Percentiles rank a stretch among this genome's conserved stretches.
phyloP scores from a whole-genome alignment of 73 alveolate species.

The Vitrella brassicaformis region DNA sequence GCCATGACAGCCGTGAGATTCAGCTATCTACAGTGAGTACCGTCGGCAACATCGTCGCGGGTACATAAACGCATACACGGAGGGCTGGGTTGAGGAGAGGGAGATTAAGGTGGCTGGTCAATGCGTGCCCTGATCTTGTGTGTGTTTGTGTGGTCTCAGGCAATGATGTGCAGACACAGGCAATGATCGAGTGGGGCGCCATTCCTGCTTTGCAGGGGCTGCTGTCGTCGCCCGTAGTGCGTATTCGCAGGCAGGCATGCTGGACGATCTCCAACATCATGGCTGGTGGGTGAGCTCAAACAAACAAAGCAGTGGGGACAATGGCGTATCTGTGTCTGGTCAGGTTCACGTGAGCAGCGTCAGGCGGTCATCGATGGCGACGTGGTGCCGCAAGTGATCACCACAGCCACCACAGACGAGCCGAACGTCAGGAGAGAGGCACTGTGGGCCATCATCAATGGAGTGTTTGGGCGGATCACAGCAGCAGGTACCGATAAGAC shows the following conservation, averaged over 20 bases:
- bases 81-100: no score
- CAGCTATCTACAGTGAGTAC: constrained; percentile 72
- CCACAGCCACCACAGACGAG: constrained; percentile 46
- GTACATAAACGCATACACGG: no score
- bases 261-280: constrained; percentile 85
- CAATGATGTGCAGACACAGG: constrained; percentile 72
- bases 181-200: constrained; percentile 63
- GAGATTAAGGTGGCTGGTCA: no score
- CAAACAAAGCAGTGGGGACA: no score
- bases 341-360: no score
- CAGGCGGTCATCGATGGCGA: no score
- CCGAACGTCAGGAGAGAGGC: constrained; percentile 75
- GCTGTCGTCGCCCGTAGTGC: constrained; percentile 50
- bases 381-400: constrained; percentile 55
- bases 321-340: no score
- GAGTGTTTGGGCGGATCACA: constrained; percentile 65
- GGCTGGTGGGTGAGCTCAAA: constrained; percentile 79
- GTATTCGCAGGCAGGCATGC: constrained; percentile 81
- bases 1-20: constrained; percentile 49
- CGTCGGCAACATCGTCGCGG: constrained; percentile 86
- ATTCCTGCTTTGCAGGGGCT: constrained; percentile 57
- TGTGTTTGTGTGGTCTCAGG: no score
- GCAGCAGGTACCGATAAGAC: constrained; percentile 53
- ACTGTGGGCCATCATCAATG: constrained; percentile 80
- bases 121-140: no score